phyloP scores from a whole-genome alignment of 1,139 yeast genomes.

The Sugiyamaella paludigena region DNA sequence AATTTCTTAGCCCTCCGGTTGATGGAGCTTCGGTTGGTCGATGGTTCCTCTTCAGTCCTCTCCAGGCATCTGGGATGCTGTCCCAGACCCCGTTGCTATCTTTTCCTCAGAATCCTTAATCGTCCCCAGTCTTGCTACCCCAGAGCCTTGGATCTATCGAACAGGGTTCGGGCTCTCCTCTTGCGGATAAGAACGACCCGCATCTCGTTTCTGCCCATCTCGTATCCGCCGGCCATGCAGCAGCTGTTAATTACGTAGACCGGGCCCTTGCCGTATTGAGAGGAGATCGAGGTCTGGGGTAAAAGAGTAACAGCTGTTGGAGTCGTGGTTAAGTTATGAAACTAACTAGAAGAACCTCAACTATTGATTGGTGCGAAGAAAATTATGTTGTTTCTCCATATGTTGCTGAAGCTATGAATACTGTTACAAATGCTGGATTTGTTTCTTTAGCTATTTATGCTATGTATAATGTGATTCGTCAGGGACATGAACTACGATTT shows the following conservation, averaged over 20 bases:
- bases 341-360: constrained; percentile 44
- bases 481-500: constrained; percentile 68
- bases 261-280: constrained; percentile 17
- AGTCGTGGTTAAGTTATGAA: not conserved
- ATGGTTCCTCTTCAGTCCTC: too few species aligned
- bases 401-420: constrained; percentile 85
- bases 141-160: too few species aligned
- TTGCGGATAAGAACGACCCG: too few species aligned
- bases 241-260: constrained; percentile 35
- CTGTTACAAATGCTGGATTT: constrained; percentile 70
- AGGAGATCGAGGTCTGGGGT: constrained; percentile 1
- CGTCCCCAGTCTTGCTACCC: not conserved
- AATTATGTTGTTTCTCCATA: constrained; percentile 83
- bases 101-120: too few species aligned
- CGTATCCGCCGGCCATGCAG: too few species aligned
- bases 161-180: too few species aligned
- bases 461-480: constrained; percentile 55
- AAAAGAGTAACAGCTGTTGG: constrained; percentile 4
- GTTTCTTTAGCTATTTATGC: constrained; percentile 66
- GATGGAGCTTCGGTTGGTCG: too few species aligned
- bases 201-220: constrained; percentile 21
- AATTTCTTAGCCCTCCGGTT: too few species aligned
- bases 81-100: not conserved
- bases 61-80: too few species aligned
- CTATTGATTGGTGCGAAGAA: constrained; percentile 97